Evolutionary conservation across 371 early-diverging fungal genomes (phyloP), one percentile per base, ranked within the genome.

Genomic region (Mortierella sp.): DNA sequence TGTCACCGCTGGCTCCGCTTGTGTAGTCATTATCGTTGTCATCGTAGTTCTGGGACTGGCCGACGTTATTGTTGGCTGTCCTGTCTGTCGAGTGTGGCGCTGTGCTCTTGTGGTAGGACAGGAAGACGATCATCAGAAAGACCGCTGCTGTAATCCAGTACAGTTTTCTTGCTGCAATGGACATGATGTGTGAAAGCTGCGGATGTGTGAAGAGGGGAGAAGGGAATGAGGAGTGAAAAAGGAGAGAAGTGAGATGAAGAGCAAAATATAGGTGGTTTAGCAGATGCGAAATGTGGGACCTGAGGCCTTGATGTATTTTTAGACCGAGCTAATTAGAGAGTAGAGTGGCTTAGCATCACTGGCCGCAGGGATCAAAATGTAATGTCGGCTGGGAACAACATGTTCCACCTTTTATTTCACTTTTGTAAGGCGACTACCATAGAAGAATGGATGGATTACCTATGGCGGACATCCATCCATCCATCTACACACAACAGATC

Each of bases 331-430:
- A 57, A n/a, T 57, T 57, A 14, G 31, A 31, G 0, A 6, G 0
- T 13, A 13, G 34, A 4, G 61, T 61, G 61, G 61, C 61, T 61
- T 61, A 61, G 61, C 4, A 16, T 16, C 14, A 28, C 13, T 3
- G 28, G 11, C 28, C 57, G 26, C 0, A 54, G 5, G 24, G 59
- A 31, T 31, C 61, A 61, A 61, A 61, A 61, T 14, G 31, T 31
- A 61, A 16, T 31, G 34, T 31, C 61, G 2, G 61, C 61, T 61
- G 61, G 31, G 61, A 6, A 31, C 61, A 31, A 31, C 8, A 13
- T 61, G 74, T 79, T 82, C 82, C 37, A 69, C 75, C 82, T 82
- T 82, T 82, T 82, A 78, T 82, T 82, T 82, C 82, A 82, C 76
- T 61, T 61, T 61, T 61, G 61, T 61, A 61, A 61, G 61, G 19